Evolutionary conservation across 2,329 filamentous ascomycete genomes (phyloP).

Genomic region (Venturia pyrina): DNA sequence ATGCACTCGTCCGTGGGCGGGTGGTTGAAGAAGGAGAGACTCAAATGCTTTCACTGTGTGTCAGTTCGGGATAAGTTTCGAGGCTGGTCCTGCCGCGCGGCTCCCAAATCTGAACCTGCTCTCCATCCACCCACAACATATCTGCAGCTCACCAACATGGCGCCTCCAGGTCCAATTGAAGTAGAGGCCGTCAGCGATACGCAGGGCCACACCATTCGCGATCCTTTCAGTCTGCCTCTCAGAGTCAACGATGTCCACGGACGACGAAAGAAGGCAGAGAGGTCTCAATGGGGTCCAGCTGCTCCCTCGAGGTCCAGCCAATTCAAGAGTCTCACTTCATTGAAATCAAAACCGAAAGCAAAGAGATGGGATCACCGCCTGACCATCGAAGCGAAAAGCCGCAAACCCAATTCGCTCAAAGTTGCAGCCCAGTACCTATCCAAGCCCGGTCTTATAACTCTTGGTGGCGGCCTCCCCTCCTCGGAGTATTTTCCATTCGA

Average conservation of each 20-base stretch:
- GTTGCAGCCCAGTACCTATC: constrained; percentile 69
- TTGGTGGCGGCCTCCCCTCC: constrained; percentile 85
- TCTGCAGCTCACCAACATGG: constrained; percentile 6
- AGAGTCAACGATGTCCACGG: constrained; percentile 53
- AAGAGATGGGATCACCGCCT: constrained; percentile 63
- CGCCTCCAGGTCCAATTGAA: constrained; percentile 24
- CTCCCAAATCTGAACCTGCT: too few relatives aligned
- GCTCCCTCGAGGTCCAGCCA: constrained; percentile 68
- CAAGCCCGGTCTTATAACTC: constrained; percentile 75
- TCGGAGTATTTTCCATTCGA: constrained; percentile 90
- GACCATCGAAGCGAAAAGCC: constrained; percentile 43
- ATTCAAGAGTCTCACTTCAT: constrained; percentile 64
- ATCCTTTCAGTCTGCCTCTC: constrained; percentile 42
- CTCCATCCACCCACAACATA: too few relatives aligned
- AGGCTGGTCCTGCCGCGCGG: too few relatives aligned
- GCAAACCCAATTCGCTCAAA: constrained; percentile 58
- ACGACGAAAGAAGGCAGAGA: constrained; percentile 60
- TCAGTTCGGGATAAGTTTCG: too few relatives aligned
- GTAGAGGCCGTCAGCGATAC: constrained; percentile 37
- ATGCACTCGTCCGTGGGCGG: too few relatives aligned
- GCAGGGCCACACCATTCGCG: constrained; percentile 33
- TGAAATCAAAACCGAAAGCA: constrained; percentile 57
- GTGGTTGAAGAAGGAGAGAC: too few relatives aligned
- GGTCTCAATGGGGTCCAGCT: constrained; percentile 63
- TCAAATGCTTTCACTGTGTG: too few relatives aligned